These are phyloP conservation scores for Polychytrium aggregatum DNA, from an alignment of 192 early-diverging fungal species.

Conservation along the genomic window DNA sequence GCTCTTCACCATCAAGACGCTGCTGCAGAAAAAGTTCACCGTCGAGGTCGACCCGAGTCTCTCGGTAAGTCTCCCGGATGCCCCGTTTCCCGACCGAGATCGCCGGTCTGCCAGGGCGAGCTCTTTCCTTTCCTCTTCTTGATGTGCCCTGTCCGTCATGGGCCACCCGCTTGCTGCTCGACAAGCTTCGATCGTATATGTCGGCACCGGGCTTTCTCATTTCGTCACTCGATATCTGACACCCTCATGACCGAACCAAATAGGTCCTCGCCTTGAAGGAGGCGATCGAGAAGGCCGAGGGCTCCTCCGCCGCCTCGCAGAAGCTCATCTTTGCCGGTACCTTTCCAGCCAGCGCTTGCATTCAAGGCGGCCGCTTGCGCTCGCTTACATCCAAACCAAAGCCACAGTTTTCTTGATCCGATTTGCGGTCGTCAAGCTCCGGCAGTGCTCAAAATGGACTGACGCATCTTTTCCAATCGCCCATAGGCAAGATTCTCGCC, in stretches of 20 bases:
- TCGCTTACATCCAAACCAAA: no score
- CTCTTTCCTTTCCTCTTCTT: not conserved
- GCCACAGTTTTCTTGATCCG: no score
- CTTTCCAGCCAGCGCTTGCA: not conserved
- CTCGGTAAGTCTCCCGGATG: slow-evolving; percentile 26
- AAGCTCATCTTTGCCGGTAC: slow-evolving; percentile 84
- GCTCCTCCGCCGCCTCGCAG: slow-evolving; percentile 57
- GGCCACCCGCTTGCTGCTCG: no score
- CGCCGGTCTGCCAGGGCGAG: not conserved
- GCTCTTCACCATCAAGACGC: slow-evolving; percentile 85
- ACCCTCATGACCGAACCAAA: not conserved
- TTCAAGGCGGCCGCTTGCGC: not conserved
- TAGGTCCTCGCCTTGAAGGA: slow-evolving; percentile 69
- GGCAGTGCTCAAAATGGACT: no score
- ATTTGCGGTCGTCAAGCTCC: no score
- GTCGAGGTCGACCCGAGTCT: slow-evolving; percentile 66
- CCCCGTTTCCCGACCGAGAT: slow-evolving; percentile 15
- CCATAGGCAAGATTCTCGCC: slow-evolving; percentile 72
- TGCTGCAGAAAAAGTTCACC: slow-evolving; percentile 73
- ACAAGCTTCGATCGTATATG: not conserved
- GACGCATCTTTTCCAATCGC: no score
- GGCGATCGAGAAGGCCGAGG: slow-evolving; percentile 61
- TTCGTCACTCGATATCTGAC: not conserved
- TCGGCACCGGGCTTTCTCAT: not conserved
- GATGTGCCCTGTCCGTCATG: not conserved